Conservation (phyloP, 2,329 filamentous ascomycete species). For the Sporothrix protearum region DNA sequence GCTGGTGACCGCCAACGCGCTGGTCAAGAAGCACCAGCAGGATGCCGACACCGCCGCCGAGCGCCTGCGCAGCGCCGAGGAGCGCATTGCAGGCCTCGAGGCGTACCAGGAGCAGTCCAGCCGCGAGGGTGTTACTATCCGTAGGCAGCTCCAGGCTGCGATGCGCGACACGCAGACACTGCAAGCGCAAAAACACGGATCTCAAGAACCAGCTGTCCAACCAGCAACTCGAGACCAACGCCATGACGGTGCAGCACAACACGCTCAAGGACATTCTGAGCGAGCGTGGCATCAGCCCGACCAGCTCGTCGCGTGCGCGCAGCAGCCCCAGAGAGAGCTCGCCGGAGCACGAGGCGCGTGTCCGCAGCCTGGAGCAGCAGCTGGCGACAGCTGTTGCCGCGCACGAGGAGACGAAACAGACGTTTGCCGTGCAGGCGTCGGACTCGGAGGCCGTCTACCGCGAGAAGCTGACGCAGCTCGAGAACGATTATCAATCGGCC, state of each 20-base stretch:
- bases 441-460: slow-evolving; percentile 87
- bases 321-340: slow-evolving; percentile 72
- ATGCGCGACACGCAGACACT: slow-evolving; percentile 80
- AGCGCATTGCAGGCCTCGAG: slow-evolving; percentile 92
- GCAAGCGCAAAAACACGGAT: slow-evolving; percentile 72
- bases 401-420: slow-evolving; percentile 79
- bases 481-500: slow-evolving; percentile 96
- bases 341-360: slow-evolving; percentile 64
- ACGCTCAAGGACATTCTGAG: slow-evolving; percentile 88
- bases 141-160: slow-evolving; percentile 81
- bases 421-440: slow-evolving; percentile 74
- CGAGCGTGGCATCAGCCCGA: slow-evolving; percentile 81
- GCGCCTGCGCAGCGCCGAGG: slow-evolving; percentile 86
- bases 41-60: slow-evolving; percentile 85
- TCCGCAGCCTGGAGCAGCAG: slow-evolving; percentile 85
- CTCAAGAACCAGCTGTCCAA: slow-evolving; percentile 77
- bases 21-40: slow-evolving; percentile 84
- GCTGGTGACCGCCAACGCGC: slow-evolving; percentile 68
- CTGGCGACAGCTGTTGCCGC: slow-evolving; percentile 71
- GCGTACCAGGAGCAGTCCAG: slow-evolving; percentile 97
- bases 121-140: slow-evolving; percentile 82
- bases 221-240: slow-evolving; percentile 91
- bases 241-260: slow-evolving; percentile 84
- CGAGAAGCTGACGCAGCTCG: slow-evolving; percentile 87
- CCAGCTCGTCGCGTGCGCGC: slow-evolving; percentile 66